A percentile compares a stretch with the other conserved stretches of the same genome.
These are phyloP conservation scores for Suhomyces ambrosiae DNA, from an alignment of 1,139 yeast species.

Conservation along the genomic window DNA sequence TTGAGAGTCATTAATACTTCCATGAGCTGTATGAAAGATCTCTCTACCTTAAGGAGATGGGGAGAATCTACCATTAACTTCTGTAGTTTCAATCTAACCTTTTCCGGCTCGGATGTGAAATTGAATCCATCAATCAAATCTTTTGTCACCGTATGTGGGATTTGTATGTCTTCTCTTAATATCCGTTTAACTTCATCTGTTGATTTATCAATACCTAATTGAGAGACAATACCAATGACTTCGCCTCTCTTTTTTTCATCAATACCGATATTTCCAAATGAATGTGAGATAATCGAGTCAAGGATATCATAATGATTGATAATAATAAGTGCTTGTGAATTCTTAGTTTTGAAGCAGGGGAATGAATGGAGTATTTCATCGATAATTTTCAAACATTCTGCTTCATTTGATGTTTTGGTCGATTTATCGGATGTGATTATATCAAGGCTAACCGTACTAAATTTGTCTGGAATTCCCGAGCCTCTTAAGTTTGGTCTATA, in stretches of 20 bases:
- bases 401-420: conserved; percentile 61
- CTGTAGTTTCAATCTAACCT: conserved; percentile 61
- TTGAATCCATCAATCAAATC: conserved; percentile 77
- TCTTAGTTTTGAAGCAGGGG: conserved; percentile 58
- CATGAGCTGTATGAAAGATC: conserved; percentile 59
- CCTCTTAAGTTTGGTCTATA: conserved; percentile 62
- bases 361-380: conserved; percentile 69
- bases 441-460: conserved; percentile 85
- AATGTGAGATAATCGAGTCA: conserved; percentile 61
- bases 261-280: conserved; percentile 75
- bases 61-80: conserved; percentile 80
- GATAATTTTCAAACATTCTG: conserved; percentile 80
- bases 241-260: conserved; percentile 61
- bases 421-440: conserved; percentile 57
- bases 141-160: conserved; percentile 79
- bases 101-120: conserved; percentile 66
- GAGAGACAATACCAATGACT: conserved; percentile 72
- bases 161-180: conserved; percentile 68
- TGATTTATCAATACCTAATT: conserved; percentile 70
- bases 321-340: conserved; percentile 55
- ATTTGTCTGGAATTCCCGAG: conserved; percentile 72
- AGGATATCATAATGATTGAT: conserved; percentile 81
- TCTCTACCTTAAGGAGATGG: conserved; percentile 58
- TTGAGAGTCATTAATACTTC: conserved; percentile 58
- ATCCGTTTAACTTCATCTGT: conserved; percentile 65